Percentiles rank a stretch among this genome's conserved stretches.
Conservation (phyloP, 768 basidiomycete genomes). For the Amanita fuliginea region DNA sequence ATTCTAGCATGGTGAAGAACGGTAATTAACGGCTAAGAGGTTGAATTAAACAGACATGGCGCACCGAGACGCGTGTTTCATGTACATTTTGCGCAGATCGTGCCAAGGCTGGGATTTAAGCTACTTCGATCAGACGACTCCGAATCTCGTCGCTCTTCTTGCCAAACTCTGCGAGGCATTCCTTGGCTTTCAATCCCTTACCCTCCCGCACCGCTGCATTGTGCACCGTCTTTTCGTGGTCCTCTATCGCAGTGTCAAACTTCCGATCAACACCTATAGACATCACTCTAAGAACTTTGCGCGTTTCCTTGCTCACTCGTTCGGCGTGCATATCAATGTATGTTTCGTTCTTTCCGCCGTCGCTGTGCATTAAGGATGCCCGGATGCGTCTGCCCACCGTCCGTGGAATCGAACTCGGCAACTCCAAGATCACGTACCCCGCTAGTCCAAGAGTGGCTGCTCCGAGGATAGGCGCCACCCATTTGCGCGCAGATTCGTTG, state of each 20-base stretch:
- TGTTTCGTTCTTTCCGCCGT: constrained; percentile 37
- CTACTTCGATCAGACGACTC: background rate
- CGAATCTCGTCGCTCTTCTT: constrained; percentile 37
- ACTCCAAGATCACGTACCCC: constrained; percentile 75
- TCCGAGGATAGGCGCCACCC: constrained; percentile 81
- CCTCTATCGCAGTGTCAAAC: constrained; percentile 74
- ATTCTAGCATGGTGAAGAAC: too few species aligned
- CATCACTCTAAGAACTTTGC: constrained; percentile 86
- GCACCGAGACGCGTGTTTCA: background rate
- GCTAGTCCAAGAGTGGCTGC: constrained; percentile 62
- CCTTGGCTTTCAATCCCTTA: constrained; percentile 57
- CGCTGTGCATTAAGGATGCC: constrained; percentile 42
- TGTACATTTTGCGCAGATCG: background rate
- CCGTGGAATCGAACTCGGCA: constrained; percentile 80
- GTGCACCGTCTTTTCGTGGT: constrained; percentile 64
- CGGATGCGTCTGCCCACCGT: constrained; percentile 83
- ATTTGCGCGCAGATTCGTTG: constrained; percentile 71
- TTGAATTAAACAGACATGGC: background rate
- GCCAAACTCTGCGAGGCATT: constrained; percentile 54
- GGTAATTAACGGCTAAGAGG: too few species aligned
- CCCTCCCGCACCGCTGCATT: constrained; percentile 66
- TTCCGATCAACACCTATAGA: constrained; percentile 84
- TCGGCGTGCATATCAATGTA: constrained; percentile 61
- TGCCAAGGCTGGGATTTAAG: background rate
- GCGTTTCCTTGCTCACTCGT: constrained; percentile 73